A percentile compares a stretch with the other conserved stretches of the same genome.
Evolutionary conservation across 2,329 filamentous ascomycete genomes (phyloP).

Genomic region (Fusarium oxysporum): DNA sequence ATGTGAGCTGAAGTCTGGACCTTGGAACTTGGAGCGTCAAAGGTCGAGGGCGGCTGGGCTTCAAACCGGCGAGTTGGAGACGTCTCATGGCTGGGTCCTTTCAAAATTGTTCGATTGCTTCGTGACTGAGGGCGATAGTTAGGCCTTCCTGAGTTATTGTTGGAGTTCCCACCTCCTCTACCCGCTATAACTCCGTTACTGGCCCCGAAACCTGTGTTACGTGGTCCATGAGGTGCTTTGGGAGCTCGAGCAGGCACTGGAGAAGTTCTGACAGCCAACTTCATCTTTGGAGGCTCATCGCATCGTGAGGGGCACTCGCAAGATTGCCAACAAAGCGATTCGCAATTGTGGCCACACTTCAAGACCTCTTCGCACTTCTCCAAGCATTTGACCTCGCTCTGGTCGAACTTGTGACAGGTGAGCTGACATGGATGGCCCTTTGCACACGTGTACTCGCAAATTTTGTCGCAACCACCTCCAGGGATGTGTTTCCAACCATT

Average conservation of each 20-base stretch:
- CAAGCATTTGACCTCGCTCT: slow-evolving; percentile 47
- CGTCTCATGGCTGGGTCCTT: not conserved
- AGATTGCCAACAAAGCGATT: slow-evolving; percentile 22
- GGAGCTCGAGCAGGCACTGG: not conserved
- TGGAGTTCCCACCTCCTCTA: not conserved
- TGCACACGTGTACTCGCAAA: slow-evolving; percentile 31
- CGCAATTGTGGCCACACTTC: slow-evolving; percentile 37
- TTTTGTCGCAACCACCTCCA: slow-evolving; percentile 33
- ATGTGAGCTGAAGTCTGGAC: not conserved
- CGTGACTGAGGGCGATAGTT: not conserved
- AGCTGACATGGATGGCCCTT: slow-evolving; percentile 37
- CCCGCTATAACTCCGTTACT: not conserved
- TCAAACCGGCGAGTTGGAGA: not conserved
- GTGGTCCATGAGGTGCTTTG: not conserved
- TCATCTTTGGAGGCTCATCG: not conserved
- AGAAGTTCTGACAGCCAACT: not conserved
- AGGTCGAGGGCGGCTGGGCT: not conserved
- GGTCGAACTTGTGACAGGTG: slow-evolving; percentile 33
- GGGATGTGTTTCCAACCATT: slow-evolving; percentile 61
- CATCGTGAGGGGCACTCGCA: slow-evolving; percentile 35
- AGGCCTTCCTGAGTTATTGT: not conserved
- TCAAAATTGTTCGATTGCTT: not conserved
- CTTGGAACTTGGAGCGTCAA: not conserved
- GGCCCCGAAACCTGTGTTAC: not conserved
- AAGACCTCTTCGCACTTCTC: slow-evolving; percentile 28